Evolutionary conservation across 2,329 filamentous ascomycete genomes (phyloP).

Genomic region (Hortaea sp.): DNA sequence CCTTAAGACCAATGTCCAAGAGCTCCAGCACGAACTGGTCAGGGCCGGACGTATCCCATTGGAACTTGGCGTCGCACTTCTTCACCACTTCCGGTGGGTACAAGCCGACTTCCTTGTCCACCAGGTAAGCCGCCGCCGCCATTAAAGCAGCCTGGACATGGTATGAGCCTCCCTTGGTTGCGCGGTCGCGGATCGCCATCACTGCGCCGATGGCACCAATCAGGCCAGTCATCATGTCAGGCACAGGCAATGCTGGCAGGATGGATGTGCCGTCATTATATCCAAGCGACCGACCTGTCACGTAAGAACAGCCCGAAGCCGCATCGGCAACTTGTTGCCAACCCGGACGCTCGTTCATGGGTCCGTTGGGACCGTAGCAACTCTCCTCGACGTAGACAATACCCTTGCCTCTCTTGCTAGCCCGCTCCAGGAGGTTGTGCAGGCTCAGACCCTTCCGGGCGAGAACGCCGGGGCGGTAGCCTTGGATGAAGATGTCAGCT

Average conservation of each 20-base stretch:
- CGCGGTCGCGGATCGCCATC: slow-evolving; percentile 30
- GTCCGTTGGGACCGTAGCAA: slow-evolving; percentile 44
- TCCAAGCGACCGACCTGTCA: slow-evolving; percentile 26
- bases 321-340: slow-evolving; percentile 47
- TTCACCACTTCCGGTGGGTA: slow-evolving; percentile 16
- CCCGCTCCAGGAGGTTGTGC: slow-evolving; percentile 32
- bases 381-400: slow-evolving; percentile 42
- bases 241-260: slow-evolving; percentile 20
- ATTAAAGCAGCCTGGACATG: slow-evolving; percentile 24
- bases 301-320: slow-evolving; percentile 28
- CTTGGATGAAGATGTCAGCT: slow-evolving; percentile 43
- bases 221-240: slow-evolving; percentile 22
- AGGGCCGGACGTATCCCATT: slow-evolving; percentile 13
- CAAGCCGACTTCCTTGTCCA: slow-evolving; percentile 24
- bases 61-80: slow-evolving; percentile 15
- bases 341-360: slow-evolving; percentile 35
- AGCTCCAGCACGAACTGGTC: slow-evolving; percentile 18
- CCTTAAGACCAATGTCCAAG: slow-evolving; percentile 15
- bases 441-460: slow-evolving; percentile 38
- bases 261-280: slow-evolving; percentile 15
- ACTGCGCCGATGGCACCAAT: slow-evolving; percentile 18
- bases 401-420: slow-evolving; percentile 28
- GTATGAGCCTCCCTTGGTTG: slow-evolving; percentile 7
- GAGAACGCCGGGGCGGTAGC: slow-evolving; percentile 40
- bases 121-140: slow-evolving; percentile 18